Percentiles rank a stretch among this genome's conserved stretches.
These are phyloP conservation scores for Suillus variegatus DNA, from an alignment of 768 basidiomycete genomes.

Conservation along the genomic window DNA sequence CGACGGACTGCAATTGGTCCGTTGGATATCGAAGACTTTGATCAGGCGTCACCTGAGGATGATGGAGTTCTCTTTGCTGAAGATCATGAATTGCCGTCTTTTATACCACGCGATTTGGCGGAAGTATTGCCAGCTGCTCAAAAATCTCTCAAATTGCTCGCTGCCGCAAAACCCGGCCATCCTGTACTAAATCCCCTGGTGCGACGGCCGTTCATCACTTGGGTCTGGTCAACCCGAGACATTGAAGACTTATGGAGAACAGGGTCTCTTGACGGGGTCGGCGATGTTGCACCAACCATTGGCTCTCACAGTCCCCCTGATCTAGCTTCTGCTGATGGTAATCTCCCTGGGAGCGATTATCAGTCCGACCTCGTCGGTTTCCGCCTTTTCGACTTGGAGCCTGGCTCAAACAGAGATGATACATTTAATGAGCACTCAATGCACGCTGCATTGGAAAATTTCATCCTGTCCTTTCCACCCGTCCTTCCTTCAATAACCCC, in stretches of 20 bases:
- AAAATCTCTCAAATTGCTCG: slow-evolving; percentile 67
- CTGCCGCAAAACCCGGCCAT: slow-evolving; percentile 66
- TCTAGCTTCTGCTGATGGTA: background rate
- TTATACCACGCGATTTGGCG: slow-evolving; percentile 55
- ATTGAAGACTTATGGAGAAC: slow-evolving; percentile 49
- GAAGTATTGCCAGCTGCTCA: slow-evolving; percentile 62
- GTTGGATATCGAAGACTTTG: slow-evolving; percentile 33
- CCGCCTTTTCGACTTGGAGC: slow-evolving; percentile 65
- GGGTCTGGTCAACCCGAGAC: slow-evolving; percentile 66
- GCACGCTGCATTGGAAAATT: slow-evolving; percentile 38
- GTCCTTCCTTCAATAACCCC: slow-evolving; percentile 64
- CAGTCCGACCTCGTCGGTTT: slow-evolving; percentile 48
- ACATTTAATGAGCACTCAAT: slow-evolving; percentile 22
- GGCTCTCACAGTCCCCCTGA: slow-evolving; percentile 7
- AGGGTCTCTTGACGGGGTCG: slow-evolving; percentile 15
- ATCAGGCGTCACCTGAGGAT: slow-evolving; percentile 41
- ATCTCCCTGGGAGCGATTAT: slow-evolving; percentile 14
- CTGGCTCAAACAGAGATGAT: slow-evolving; percentile 42
- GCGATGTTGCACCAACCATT: slow-evolving; percentile 12
- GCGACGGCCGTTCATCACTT: slow-evolving; percentile 38
- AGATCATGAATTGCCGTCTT: slow-evolving; percentile 56
- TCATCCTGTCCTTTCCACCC: slow-evolving; percentile 60
- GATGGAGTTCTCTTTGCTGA: slow-evolving; percentile 39
- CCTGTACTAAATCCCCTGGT: slow-evolving; percentile 43
- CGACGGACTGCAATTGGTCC: slow-evolving; percentile 19